phyloP scores from a whole-genome alignment of 805 yeast genomes.

The Metschnikowia noctiluminum region DNA sequence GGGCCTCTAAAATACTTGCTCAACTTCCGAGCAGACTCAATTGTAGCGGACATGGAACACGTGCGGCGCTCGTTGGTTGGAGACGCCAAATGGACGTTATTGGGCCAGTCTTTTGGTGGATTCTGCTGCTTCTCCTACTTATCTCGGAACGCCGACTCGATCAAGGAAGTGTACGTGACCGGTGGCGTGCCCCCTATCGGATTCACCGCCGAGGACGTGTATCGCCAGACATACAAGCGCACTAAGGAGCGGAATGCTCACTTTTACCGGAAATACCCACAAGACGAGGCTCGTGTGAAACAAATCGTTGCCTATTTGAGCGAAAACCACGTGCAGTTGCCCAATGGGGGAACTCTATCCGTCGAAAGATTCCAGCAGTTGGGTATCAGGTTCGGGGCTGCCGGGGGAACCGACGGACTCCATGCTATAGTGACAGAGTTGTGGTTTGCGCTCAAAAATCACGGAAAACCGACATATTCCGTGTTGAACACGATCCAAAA shows the following conservation, averaged over 20 bases:
- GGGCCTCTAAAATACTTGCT: conserved; percentile 38
- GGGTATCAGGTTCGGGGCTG: conserved; percentile 50
- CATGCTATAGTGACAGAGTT: conserved; percentile 44
- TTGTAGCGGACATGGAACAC: conserved; percentile 48
- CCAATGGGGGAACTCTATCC: conserved; percentile 49
- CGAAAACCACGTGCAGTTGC: conserved; percentile 32
- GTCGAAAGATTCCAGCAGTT: conserved; percentile 52
- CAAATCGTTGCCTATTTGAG: conserved; percentile 34
- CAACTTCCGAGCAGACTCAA: conserved; percentile 51
- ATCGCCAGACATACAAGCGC: conserved; percentile 43
- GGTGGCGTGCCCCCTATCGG: conserved; percentile 60
- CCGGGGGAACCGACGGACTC: conserved; percentile 47
- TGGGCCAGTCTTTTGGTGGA: conserved; percentile 59
- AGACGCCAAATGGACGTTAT: conserved; percentile 43
- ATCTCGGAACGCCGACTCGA: conserved; percentile 40
- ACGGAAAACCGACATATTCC: conserved; percentile 37
- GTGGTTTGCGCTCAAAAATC: conserved; percentile 33
- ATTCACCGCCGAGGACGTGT: conserved; percentile 45
- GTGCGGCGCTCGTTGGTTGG: conserved; percentile 39
- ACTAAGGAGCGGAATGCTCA: conserved; percentile 47
- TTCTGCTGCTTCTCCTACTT: conserved; percentile 49
- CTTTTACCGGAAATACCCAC: conserved; percentile 48
- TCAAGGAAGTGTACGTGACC: conserved; percentile 46
- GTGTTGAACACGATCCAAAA: conserved; percentile 33
- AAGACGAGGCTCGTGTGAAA: conserved; percentile 39